Evolutionary conservation across 2,329 filamentous ascomycete species (phyloP).

Genomic region (Metarhizium humberi): DNA sequence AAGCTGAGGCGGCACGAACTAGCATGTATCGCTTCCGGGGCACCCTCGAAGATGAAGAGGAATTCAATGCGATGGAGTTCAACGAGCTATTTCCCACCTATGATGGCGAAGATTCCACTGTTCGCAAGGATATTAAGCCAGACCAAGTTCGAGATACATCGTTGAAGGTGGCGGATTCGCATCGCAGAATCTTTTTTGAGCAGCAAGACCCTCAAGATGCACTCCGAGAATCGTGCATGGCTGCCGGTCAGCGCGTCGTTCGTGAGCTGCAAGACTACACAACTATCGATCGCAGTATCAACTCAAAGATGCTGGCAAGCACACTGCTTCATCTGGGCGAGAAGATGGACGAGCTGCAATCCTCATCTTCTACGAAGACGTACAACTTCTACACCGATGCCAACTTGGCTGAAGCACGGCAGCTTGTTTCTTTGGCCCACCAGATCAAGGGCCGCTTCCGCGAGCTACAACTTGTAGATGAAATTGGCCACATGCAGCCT

Average conservation of each 20-base stretch:
- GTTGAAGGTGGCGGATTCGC: conserved; percentile 50
- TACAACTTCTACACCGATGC: conserved; percentile 89
- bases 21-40: conserved; percentile 81
- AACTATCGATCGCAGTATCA: conserved; percentile 27
- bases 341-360: conserved; percentile 36
- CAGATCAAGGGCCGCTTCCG: conserved; percentile 64
- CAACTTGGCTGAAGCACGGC: conserved; percentile 67
- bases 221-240: conserved; percentile 34
- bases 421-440: conserved; percentile 59
- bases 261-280: conserved; percentile 17
- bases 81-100: conserved; percentile 75
- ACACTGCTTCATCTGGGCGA: conserved; percentile 58
- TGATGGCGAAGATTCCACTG: conserved; percentile 34
- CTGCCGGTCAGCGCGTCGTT: conserved; percentile 29
- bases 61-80: conserved; percentile 65
- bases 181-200: conserved; percentile 43
- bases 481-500: conserved; percentile 63
- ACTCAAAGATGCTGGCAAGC: conserved; percentile 53
- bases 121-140: conserved; percentile 19
- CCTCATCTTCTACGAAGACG: conserved; percentile 24
- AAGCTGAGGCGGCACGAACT: conserved; percentile 61
- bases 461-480: conserved; percentile 56
- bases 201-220: conserved; percentile 29
- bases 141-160: conserved; percentile 45
- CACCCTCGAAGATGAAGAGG: conserved; percentile 65